A percentile compares a stretch with the other conserved stretches of the same genome.
These are phyloP conservation scores for Coemansia sp. DNA, from an alignment of 192 early-diverging fungal genomes.

Conservation along the genomic window DNA sequence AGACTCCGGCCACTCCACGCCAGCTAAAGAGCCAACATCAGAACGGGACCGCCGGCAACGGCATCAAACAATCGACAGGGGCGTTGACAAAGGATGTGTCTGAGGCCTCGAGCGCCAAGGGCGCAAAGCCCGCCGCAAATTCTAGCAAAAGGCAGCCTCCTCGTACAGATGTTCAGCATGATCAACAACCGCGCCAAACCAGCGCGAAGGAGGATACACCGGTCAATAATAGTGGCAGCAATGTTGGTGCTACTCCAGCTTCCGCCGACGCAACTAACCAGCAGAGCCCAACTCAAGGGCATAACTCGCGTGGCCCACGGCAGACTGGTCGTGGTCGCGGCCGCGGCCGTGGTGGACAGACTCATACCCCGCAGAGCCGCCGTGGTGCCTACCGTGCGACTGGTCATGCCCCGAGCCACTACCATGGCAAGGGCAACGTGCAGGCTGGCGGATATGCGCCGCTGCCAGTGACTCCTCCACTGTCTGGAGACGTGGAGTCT, in stretches of 20 bases:
- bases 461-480: constrained; percentile 37
- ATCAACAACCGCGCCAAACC: constrained; percentile 9
- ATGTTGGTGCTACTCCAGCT: neutral
- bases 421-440: constrained; percentile 57
- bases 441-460: constrained; percentile 36
- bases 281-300: constrained; percentile 17
- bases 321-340: constrained; percentile 31
- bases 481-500: constrained; percentile 44
- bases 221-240: constrained; percentile 9
- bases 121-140: constrained; percentile 10
- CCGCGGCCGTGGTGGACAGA: constrained; percentile 26
- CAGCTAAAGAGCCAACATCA: constrained; percentile 27
- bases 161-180: constrained; percentile 12
- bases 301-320: constrained; percentile 29
- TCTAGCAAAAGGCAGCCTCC: constrained; percentile 16
- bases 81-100: neutral
- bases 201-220: neutral
- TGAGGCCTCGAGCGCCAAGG: constrained; percentile 6
- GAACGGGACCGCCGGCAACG: constrained; percentile 11
- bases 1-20: constrained; percentile 25
- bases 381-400: constrained; percentile 35
- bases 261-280: constrained; percentile 4
- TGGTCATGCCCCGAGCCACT: constrained; percentile 48
- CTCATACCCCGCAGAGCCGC: constrained; percentile 14
- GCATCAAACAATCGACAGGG: constrained; percentile 7